Conservation (phyloP, 768 basidiomycete genomes). For the Lactarius trivialis region DNA sequence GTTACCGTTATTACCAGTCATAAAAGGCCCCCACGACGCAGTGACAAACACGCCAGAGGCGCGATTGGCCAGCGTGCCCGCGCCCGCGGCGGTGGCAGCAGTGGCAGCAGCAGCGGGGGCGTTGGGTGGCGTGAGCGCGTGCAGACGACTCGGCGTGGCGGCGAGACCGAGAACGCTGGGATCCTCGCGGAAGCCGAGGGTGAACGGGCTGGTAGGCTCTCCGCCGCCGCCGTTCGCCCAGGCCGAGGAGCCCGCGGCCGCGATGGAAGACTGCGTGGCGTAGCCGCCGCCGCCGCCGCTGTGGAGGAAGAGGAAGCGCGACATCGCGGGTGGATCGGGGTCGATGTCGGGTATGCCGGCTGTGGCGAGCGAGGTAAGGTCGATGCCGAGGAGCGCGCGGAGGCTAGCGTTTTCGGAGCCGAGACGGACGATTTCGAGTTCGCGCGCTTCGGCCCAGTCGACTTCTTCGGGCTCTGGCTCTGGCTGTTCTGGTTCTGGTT, state of each 20-base stretch:
- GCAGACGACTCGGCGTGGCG: constrained; percentile 30
- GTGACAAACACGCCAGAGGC: constrained; percentile 14
- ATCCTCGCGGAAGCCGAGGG: constrained; percentile 18
- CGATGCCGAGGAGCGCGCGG: constrained; percentile 69
- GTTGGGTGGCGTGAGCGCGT: constrained; percentile 29
- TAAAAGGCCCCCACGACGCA: constrained; percentile 15
- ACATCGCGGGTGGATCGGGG: constrained; percentile 36
- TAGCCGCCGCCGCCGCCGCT: too few relatives aligned
- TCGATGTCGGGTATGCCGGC: constrained; percentile 45
- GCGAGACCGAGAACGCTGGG: constrained; percentile 22
- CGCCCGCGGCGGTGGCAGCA: constrained; percentile 16
- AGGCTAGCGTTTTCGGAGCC: constrained; percentile 79
- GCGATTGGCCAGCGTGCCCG: background rate
- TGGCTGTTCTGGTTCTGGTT: background rate
- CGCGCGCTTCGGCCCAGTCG: constrained; percentile 88
- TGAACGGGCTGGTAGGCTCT: constrained; percentile 28
- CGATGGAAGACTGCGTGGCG: constrained; percentile 4
- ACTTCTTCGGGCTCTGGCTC: constrained; percentile 31
- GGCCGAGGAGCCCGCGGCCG: constrained; percentile 20
- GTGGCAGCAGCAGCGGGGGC: constrained; percentile 23
- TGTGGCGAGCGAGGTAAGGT: constrained; percentile 42
- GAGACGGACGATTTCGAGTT: constrained; percentile 76
- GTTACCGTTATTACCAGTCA: background rate
- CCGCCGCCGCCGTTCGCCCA: constrained; percentile 24
- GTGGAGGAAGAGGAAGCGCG: background rate